A percentile compares a stretch with the other conserved stretches of the same genome.
These are phyloP conservation scores for Cornus florida DNA, from an alignment of 148 eudicot species.

Conservation along the genomic window DNA sequence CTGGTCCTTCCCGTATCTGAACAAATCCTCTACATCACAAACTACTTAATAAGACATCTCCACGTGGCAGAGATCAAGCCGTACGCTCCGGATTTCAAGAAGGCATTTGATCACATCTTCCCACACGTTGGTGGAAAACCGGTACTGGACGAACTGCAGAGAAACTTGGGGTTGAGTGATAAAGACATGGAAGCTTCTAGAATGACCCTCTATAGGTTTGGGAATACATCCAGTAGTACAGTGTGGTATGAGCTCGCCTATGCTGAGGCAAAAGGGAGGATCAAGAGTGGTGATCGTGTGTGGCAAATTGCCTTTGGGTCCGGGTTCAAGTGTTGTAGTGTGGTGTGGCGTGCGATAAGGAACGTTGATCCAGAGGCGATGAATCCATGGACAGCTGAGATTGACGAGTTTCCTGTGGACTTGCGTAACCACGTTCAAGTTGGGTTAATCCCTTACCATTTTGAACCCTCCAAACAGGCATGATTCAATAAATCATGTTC, in stretches of 20 bases:
- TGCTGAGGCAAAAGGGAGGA: no score
- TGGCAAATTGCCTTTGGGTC: no score
- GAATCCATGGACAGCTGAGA: slow-evolving; percentile 22
- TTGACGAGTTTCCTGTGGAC: slow-evolving; percentile 22
- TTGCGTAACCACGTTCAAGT: neutral
- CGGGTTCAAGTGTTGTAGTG: no score
- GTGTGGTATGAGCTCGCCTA: no score
- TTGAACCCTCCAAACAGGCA: slow-evolving; percentile 3
- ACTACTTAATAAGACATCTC: neutral
- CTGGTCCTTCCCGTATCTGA: slow-evolving; percentile 29
- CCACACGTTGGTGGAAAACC: slow-evolving; percentile 15
- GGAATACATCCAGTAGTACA: no score
- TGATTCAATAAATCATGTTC: no score
- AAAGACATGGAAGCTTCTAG: neutral
- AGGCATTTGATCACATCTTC: slow-evolving; percentile 5
- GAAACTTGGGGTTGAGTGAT: slow-evolving; percentile 1
- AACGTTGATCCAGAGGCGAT: neutral
- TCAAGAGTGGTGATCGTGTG: no score
- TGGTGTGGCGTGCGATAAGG: neutral
- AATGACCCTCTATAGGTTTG: no score
- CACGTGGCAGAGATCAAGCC: neutral
- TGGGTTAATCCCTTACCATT: neutral
- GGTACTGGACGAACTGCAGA: slow-evolving; percentile 13
- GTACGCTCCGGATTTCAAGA: slow-evolving; percentile 10
- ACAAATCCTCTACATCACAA: slow-evolving; percentile 2